Percentiles rank a stretch among this genome's conserved stretches.
phyloP scores from a whole-genome alignment of 192 early-diverging fungal genomes.

The Coemansia sp. region DNA sequence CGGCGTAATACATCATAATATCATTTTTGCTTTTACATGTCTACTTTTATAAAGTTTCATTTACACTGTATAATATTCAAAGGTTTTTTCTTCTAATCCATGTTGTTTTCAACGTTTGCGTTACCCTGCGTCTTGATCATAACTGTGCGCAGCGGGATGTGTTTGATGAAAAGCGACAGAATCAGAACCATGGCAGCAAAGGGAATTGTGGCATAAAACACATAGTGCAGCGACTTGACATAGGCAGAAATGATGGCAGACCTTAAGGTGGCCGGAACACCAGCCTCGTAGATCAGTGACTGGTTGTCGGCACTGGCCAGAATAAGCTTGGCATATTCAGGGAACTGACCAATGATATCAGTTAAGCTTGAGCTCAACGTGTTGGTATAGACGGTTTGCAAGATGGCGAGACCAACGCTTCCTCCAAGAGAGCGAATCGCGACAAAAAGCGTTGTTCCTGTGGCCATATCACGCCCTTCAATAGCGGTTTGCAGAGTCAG shows the following conservation, averaged over 20 bases:
- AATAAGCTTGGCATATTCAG: conserved; percentile 14
- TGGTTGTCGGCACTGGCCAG: conserved; percentile 29
- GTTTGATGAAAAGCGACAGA: conserved; percentile 51
- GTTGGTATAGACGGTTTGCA: conserved; percentile 57
- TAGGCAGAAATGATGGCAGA: conserved; percentile 40
- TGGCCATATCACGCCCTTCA: conserved; percentile 55
- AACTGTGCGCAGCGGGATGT: conserved; percentile 26
- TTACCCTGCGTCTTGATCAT: conserved; percentile 2
- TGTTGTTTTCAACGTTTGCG: too few relatives aligned
- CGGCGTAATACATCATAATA: too few relatives aligned
- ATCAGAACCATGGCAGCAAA: conserved; percentile 54
- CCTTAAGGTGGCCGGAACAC: conserved; percentile 31
- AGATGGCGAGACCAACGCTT: conserved; percentile 58
- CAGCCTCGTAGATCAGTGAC: conserved; percentile 20
- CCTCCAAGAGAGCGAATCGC: conserved; percentile 64
- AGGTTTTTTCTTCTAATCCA: too few relatives aligned
- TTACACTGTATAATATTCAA: too few relatives aligned
- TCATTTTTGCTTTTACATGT: too few relatives aligned
- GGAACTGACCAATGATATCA: conserved; percentile 4
- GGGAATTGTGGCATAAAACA: conserved; percentile 57
- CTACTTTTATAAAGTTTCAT: too few relatives aligned
- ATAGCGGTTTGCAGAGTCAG: conserved; percentile 71
- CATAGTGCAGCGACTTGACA: conserved; percentile 54
- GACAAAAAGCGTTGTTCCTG: conserved; percentile 60
- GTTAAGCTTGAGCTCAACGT: conserved; percentile 17